These are phyloP conservation scores for Cladosporium sp. DNA, from an alignment of 2,329 filamentous ascomycete species.

Conservation along the genomic window DNA sequence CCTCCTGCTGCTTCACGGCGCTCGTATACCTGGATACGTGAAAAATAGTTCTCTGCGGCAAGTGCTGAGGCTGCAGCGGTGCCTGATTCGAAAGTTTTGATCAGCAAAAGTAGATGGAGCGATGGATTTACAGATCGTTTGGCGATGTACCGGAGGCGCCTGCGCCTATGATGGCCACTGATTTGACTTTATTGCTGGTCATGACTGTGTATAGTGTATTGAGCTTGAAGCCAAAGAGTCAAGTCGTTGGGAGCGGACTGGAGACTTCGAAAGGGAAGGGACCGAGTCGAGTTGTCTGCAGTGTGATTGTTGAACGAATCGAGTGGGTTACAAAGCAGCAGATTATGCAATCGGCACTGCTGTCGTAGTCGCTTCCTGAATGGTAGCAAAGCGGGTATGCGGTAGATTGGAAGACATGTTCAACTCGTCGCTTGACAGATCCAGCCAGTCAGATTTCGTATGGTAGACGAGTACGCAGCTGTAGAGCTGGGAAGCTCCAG, in stretches of 20 bases:
- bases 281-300: not conserved
- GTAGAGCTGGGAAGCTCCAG: not conserved
- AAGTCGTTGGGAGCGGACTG: not conserved
- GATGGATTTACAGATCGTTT: not conserved
- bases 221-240: too few relatives aligned
- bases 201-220: not conserved
- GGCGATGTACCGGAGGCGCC: conserved; percentile 2
- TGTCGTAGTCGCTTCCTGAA: too few relatives aligned
- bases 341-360: not conserved
- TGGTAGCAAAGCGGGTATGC: too few relatives aligned
- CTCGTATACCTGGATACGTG: conserved; percentile 34
- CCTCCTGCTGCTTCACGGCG: conserved; percentile 32
- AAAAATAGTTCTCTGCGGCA: conserved; percentile 32
- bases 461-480: too few relatives aligned
- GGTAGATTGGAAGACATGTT: too few relatives aligned
- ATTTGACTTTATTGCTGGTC: not conserved
- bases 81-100: conserved; percentile 20
- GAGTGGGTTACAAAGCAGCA: not conserved
- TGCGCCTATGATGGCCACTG: conserved; percentile 8
- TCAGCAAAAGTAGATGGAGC: conserved; percentile 3
- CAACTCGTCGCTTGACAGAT: too few relatives aligned
- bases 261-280: too few relatives aligned
- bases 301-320: not conserved
- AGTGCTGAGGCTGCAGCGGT: conserved; percentile 33
- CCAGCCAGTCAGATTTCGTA: too few relatives aligned